Evolutionary conservation across 257 asterid species (phyloP).

Genomic region (Cinchona pubescens): DNA sequence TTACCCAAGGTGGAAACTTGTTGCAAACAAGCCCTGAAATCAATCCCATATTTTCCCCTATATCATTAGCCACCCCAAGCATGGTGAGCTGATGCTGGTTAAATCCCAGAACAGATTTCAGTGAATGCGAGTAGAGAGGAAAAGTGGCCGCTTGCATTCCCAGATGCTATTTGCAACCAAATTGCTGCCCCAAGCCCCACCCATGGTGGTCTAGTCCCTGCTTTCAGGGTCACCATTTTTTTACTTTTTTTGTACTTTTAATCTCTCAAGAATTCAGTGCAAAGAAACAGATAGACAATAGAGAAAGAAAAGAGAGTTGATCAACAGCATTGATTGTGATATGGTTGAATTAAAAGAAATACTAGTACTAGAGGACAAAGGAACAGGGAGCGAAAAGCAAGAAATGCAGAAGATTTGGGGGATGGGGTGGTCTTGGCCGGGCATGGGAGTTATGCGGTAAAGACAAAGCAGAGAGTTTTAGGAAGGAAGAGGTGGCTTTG

Average conservation of each 20-base stretch:
- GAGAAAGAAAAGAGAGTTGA: not conserved
- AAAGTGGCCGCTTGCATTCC: slow-evolving; percentile 66
- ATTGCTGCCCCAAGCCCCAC: slow-evolving; percentile 72
- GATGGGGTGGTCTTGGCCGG: not conserved
- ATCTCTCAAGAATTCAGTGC: not conserved
- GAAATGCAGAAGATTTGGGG: no score
- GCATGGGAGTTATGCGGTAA: not conserved
- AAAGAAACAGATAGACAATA: not conserved
- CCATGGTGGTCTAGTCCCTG: slow-evolving; percentile 76
- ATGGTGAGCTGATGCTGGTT: slow-evolving; percentile 60
- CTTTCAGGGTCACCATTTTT: slow-evolving; percentile 40
- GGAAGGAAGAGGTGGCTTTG: not conserved
- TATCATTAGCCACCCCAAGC: slow-evolving; percentile 72
- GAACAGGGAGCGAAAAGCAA: not conserved
- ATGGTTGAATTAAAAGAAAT: not conserved
- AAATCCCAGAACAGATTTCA: slow-evolving; percentile 62
- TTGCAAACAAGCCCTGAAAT: slow-evolving; percentile 56
- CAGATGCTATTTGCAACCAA: slow-evolving; percentile 68
- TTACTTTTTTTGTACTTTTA: not conserved
- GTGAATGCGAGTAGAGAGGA: slow-evolving; percentile 66
- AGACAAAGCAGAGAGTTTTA: not conserved
- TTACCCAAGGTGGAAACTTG: slow-evolving; percentile 63
- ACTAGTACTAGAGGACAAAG: not conserved
- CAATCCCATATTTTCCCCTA: slow-evolving; percentile 70
- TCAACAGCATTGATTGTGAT: not conserved